A percentile compares a stretch with the other conserved stretches of the same genome.
These are phyloP conservation scores for Pseudocercospora fuligena DNA, from an alignment of 2,329 filamentous ascomycete species.

Conservation along the genomic window DNA sequence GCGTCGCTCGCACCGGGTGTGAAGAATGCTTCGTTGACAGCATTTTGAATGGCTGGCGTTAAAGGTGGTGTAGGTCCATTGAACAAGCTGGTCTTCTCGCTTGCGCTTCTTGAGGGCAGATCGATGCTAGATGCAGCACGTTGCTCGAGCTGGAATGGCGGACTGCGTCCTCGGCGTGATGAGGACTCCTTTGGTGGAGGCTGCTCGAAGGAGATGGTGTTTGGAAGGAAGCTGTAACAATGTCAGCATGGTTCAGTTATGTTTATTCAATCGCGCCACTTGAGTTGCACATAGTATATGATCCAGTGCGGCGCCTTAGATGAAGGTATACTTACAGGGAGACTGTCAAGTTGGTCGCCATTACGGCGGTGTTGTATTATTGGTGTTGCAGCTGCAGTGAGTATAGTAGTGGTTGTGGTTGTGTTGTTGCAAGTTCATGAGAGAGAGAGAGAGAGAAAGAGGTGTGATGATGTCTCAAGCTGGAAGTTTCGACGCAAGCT, in stretches of 20 bases:
- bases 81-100: slow-evolving; percentile 42
- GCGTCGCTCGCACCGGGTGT: slow-evolving; percentile 46
- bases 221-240: slow-evolving; percentile 76
- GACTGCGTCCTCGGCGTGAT: slow-evolving; percentile 30
- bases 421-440: neutral
- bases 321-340: slow-evolving; percentile 39
- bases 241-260: neutral
- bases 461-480: slow-evolving; percentile 4
- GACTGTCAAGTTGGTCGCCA: slow-evolving; percentile 39
- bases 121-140: slow-evolving; percentile 54
- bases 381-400: neutral
- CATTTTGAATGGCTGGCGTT: slow-evolving; percentile 43
- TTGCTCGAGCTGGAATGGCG: slow-evolving; percentile 27
- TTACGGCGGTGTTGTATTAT: slow-evolving; percentile 9
- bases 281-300: neutral
- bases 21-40: slow-evolving; percentile 49
- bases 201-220: slow-evolving; percentile 83
- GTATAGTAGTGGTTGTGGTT: neutral
- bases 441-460: slow-evolving; percentile 10
- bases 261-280: neutral
- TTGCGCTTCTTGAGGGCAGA: slow-evolving; percentile 31
- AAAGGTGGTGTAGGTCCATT: slow-evolving; percentile 46
- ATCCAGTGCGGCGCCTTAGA: neutral
- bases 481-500: slow-evolving; percentile 9
- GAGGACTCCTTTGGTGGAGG: slow-evolving; percentile 46